Conservation (phyloP, 1,139 yeast species). For the Hansenula sp. region DNA sequence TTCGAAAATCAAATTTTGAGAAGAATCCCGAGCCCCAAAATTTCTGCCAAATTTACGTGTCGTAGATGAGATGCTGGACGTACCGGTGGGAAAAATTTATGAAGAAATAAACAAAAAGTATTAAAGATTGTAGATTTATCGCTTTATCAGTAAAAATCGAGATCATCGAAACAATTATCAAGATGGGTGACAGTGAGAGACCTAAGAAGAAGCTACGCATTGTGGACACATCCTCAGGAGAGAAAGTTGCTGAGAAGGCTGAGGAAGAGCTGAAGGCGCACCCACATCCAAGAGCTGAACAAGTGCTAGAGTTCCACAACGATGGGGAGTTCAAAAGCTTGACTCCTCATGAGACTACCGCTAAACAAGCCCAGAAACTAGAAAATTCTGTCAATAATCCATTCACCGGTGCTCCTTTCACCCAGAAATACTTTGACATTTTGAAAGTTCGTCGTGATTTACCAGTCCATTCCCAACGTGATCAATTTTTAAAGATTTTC, state of each 20-base stretch:
- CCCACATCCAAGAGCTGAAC: slow-evolving; percentile 25
- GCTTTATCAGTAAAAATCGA: neutral
- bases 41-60: neutral
- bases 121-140: no score
- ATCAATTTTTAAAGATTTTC: slow-evolving; percentile 77
- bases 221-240: slow-evolving; percentile 45
- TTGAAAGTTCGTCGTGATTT: slow-evolving; percentile 75
- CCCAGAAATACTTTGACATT: slow-evolving; percentile 70
- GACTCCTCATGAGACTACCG: slow-evolving; percentile 67
- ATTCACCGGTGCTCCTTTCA: slow-evolving; percentile 64
- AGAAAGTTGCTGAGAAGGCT: slow-evolving; percentile 53
- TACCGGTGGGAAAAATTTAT: neutral
- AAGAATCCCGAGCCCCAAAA: neutral
- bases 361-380: slow-evolving; percentile 59
- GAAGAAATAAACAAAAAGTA: no score
- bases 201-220: slow-evolving; percentile 38
- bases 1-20: neutral
- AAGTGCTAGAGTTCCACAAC: slow-evolving; percentile 33
- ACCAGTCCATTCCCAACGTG: slow-evolving; percentile 93
- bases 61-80: neutral
- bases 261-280: slow-evolving; percentile 36
- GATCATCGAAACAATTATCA: neutral
- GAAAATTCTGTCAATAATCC: slow-evolving; percentile 72
- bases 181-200: slow-evolving; percentile 27
- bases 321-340: slow-evolving; percentile 55